Conservation (phyloP, 179 eudicot genomes). For the Beta lomatogona region DNA sequence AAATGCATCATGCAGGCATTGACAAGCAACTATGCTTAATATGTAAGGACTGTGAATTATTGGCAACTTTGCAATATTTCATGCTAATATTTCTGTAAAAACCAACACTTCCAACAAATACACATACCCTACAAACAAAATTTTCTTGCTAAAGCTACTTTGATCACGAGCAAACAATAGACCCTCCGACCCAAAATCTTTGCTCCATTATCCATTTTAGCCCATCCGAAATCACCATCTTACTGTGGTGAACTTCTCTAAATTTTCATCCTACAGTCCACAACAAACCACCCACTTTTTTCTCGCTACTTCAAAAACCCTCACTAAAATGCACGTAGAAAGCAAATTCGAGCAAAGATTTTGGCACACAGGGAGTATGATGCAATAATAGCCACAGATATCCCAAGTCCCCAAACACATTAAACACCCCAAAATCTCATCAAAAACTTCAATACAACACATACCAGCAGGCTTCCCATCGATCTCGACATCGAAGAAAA, state of each 20-base stretch:
- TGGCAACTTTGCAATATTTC: not conserved
- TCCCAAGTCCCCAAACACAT: not conserved
- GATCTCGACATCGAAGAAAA: conserved; percentile 85
- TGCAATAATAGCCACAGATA: not conserved
- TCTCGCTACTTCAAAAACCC: too few species aligned
- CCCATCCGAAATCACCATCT: too few species aligned
- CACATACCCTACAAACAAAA: not conserved
- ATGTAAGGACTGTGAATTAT: not conserved
- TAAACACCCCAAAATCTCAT: not conserved
- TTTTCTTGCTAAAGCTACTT: not conserved
- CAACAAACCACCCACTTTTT: too few species aligned
- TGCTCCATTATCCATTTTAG: too few species aligned
- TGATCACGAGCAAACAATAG: not conserved
- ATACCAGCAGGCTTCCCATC: conserved; percentile 86
- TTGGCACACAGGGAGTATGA: too few species aligned
- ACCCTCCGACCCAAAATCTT: too few species aligned
- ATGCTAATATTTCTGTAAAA: not conserved
- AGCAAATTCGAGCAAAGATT: too few species aligned
- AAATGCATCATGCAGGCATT: not conserved
- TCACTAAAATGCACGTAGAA: too few species aligned
- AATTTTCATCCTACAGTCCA: too few species aligned
- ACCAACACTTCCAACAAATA: not conserved
- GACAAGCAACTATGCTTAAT: not conserved
- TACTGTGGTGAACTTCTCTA: too few species aligned
- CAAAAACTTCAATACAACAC: conserved; percentile 4